Conservation (phyloP, 306 rosid species). For the Lablab purpureus region DNA sequence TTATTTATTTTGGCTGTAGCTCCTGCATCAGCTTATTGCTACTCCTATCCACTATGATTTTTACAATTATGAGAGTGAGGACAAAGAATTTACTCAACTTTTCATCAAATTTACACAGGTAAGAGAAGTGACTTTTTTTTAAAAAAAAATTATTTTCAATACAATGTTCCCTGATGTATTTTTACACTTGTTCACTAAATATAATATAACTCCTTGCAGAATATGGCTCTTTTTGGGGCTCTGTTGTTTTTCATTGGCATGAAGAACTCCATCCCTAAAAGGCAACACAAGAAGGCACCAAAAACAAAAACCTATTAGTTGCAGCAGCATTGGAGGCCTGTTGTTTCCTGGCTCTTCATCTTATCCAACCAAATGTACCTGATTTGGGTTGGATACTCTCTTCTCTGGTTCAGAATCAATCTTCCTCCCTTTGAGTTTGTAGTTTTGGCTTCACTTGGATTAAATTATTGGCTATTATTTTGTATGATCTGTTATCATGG, state of each 20-base stretch:
- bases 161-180: conserved; percentile 15
- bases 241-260: conserved; percentile 70
- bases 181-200: conserved; percentile 12
- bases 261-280: conserved; percentile 67
- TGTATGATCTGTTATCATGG: conserved; percentile 31
- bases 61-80: conserved; percentile 62
- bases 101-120: conserved; percentile 69
- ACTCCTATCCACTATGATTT: conserved; percentile 65
- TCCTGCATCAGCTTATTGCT: conserved; percentile 63
- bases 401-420: conserved; percentile 36
- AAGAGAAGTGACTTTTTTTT: conserved; percentile 4
- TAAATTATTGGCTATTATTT: conserved; percentile 35
- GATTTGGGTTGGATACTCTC: conserved; percentile 21
- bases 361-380: conserved; percentile 16
- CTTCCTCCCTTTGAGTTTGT: conserved; percentile 40
- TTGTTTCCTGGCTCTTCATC: conserved; percentile 39
- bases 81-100: conserved; percentile 57
- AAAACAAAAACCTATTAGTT: conserved; percentile 63
- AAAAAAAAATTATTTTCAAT: neutral
- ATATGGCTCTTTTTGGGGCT: conserved; percentile 74
- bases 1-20: conserved; percentile 43
- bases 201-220: conserved; percentile 49
- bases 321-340: conserved; percentile 32
- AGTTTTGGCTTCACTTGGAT: conserved; percentile 39
- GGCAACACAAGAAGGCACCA: conserved; percentile 59